Evolutionary conservation across 2,329 filamentous ascomycete genomes (phyloP).

Genomic region (Neofusicoccum cordaticola): DNA sequence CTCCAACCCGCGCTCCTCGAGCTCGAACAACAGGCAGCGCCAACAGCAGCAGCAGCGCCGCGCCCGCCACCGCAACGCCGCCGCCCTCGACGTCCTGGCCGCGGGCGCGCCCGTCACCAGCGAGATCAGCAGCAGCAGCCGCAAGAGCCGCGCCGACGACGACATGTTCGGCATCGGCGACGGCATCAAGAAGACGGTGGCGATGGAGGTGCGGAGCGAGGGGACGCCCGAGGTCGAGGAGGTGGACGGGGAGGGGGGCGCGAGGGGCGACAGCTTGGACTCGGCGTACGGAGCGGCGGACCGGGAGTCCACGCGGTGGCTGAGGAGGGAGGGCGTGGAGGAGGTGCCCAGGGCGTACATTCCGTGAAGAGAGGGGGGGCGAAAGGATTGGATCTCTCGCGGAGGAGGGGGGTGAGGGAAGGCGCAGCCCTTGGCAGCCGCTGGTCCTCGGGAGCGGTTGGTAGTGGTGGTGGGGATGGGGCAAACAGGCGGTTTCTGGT

Average conservation of each 20-base stretch:
- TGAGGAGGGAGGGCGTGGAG: neutral
- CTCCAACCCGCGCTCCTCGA: neutral
- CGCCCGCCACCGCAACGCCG: too few species aligned
- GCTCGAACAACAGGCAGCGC: neutral
- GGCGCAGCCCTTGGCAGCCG: too few species aligned
- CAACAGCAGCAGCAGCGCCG: neutral
- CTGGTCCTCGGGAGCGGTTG: too few species aligned
- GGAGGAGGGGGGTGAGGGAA: too few species aligned
- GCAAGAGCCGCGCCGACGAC: neutral
- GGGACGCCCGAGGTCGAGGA: neutral
- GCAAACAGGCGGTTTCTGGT: too few species aligned
- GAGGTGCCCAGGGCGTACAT: neutral
- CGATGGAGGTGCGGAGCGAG: neutral
- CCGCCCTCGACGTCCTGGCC: neutral
- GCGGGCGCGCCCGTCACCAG: neutral
- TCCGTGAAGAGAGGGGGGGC: neutral
- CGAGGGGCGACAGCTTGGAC: neutral
- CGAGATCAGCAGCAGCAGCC: neutral
- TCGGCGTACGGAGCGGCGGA: neutral
- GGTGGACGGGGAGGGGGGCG: neutral
- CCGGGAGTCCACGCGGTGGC: neutral
- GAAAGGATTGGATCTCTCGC: too few species aligned
- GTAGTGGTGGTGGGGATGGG: too few species aligned
- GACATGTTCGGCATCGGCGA: too few species aligned
- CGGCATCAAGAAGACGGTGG: neutral